These are phyloP conservation scores for Verticillium dahliae DNA, from an alignment of 2,329 filamentous ascomycete genomes.

Conservation along the genomic window DNA sequence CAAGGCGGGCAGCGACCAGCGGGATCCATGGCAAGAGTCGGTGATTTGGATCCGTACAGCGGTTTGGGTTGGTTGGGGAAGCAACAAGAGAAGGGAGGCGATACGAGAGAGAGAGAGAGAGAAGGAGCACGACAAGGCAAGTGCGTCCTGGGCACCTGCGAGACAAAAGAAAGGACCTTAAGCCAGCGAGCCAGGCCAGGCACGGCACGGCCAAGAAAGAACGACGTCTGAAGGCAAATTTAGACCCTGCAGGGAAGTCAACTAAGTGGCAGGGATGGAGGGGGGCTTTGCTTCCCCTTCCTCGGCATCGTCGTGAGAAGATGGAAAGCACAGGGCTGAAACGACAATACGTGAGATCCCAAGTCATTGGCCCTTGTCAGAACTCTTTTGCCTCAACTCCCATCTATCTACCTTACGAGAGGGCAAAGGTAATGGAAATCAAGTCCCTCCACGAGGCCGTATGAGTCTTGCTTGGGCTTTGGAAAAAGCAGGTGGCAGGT, in stretches of 20 bases:
- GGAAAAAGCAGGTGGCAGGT: no score
- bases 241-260: not conserved
- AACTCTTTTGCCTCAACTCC: no score
- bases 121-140: not conserved
- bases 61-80: not conserved
- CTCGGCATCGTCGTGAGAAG: not conserved
- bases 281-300: not conserved
- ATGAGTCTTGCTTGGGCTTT: no score
- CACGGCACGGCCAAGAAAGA: not conserved
- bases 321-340: not conserved
- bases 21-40: not conserved
- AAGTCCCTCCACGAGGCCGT: no score
- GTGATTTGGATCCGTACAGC: not conserved
- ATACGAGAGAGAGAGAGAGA: not conserved
- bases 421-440: no score
- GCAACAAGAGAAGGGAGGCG: not conserved
- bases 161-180: not conserved
- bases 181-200: not conserved
- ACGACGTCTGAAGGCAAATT: not conserved
- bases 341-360: not conserved
- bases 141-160: not conserved
- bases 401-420: no score
- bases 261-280: not conserved
- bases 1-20: not conserved
- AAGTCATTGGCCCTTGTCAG: not conserved